Evolutionary conservation across 2,329 filamentous ascomycete genomes (phyloP).

Genomic region (Periconia digitata): DNA sequence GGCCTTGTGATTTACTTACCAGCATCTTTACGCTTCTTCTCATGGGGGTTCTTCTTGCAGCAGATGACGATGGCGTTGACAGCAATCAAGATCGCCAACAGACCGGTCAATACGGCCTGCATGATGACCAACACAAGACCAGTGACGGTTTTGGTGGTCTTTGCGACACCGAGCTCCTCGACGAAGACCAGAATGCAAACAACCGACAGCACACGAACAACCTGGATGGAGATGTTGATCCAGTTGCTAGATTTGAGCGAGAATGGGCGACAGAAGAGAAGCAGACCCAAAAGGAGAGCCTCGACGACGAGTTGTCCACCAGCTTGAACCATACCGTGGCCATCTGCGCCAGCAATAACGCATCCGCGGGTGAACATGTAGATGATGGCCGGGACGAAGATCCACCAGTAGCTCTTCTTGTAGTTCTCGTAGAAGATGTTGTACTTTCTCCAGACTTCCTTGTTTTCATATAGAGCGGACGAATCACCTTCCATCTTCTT

Average conservation of each 20-base stretch:
- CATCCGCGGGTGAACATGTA: conserved; percentile 91
- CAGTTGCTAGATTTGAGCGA: conserved; percentile 84
- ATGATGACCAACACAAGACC: conserved; percentile 93
- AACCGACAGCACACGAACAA: conserved; percentile 85
- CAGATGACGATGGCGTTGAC: conserved; percentile 85
- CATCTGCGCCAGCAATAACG: conserved; percentile 81
- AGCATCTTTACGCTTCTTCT: conserved; percentile 82
- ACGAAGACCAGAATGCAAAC: conserved; percentile 91
- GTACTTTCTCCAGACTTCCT: conserved; percentile 91
- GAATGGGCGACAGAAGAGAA: conserved; percentile 85
- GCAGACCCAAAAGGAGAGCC: conserved; percentile 71
- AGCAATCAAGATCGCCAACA: conserved; percentile 82
- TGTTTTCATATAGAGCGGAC: conserved; percentile 78
- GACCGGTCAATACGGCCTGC: conserved; percentile 78
- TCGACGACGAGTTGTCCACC: conserved; percentile 81
- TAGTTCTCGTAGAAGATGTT: conserved; percentile 96
- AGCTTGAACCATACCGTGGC: conserved; percentile 80
- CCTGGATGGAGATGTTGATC: conserved; percentile 90
- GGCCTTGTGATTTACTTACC: conserved; percentile 59
- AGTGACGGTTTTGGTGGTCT: conserved; percentile 92
- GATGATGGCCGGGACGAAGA: conserved; percentile 84
- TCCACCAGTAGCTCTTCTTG: conserved; percentile 94
- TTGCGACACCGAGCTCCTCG: conserved; percentile 82
- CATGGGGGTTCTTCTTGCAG: conserved; percentile 86
- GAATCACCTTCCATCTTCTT: conserved; percentile 75